Conservation (phyloP, 352 stramenopile species). For the Globisporangium apiculatum region DNA sequence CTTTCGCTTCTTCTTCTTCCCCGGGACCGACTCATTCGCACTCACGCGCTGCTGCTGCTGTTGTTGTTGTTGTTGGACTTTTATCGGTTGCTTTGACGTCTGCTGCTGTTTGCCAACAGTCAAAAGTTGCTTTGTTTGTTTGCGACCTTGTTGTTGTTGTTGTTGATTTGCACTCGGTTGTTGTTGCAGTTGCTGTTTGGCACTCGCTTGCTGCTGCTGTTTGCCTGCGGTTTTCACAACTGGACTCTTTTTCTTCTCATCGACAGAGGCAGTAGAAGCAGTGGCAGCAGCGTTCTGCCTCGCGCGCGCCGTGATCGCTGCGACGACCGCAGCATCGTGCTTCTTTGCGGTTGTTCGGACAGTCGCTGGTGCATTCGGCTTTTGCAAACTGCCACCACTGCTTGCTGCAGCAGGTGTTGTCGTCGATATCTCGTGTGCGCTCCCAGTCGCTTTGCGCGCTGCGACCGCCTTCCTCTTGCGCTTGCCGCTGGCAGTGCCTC, state of each 20-base stretch:
- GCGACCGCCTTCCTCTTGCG: not conserved
- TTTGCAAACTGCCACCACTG: not conserved
- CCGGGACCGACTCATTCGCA: not conserved
- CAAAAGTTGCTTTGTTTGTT: not conserved
- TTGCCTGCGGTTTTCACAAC: not conserved
- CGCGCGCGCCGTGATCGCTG: not conserved
- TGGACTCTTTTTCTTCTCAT: not conserved
- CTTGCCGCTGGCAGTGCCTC: not conserved
- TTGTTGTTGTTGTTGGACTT: not conserved
- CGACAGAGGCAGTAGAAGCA: not conserved
- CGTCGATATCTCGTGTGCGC: not conserved
- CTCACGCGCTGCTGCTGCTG: not conserved
- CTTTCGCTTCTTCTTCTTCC: slow-evolving; percentile 1
- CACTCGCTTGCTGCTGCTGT: not conserved
- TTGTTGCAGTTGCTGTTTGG: not conserved
- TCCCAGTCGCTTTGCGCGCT: not conserved
- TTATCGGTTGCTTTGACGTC: not conserved
- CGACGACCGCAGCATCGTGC: not conserved
- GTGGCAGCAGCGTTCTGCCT: not conserved
- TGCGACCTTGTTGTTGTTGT: not conserved
- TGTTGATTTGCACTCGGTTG: not conserved
- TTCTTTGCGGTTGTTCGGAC: not conserved
- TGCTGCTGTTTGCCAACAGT: not conserved
- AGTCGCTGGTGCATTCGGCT: not conserved
- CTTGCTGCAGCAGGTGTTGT: not conserved